phyloP scores from a whole-genome alignment of 352 stramenopile species.

The Globisporangium okanoganense region DNA sequence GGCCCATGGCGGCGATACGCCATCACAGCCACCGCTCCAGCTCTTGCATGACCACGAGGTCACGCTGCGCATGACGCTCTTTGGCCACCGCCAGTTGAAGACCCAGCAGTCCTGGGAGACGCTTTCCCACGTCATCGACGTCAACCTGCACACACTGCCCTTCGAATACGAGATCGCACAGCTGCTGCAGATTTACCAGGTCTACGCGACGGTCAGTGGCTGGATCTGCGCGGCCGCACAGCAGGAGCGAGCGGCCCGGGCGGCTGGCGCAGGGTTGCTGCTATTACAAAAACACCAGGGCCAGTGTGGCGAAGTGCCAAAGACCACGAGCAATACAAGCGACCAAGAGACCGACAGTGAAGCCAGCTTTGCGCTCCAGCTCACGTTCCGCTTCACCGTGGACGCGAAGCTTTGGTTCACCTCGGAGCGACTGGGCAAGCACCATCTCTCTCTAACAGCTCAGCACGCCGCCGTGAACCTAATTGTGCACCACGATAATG shows the following conservation, averaged over 20 bases:
- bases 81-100: conserved; percentile 40
- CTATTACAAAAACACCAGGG: conserved; percentile 8
- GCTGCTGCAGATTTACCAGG: conserved; percentile 28
- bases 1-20: too few species aligned
- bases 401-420: conserved; percentile 38
- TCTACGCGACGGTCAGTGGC: conserved; percentile 6
- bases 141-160: conserved; percentile 43
- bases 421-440: conserved; percentile 30
- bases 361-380: conserved; percentile 45
- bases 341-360: conserved; percentile 8
- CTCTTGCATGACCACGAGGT: conserved; percentile 45
- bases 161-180: conserved; percentile 40
- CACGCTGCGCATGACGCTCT: conserved; percentile 46
- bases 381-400: conserved; percentile 46
- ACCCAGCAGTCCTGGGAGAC: conserved; percentile 39
- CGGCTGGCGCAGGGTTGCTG: not conserved
- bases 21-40: conserved; percentile 11
- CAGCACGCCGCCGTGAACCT: conserved; percentile 44
- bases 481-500: conserved; percentile 39
- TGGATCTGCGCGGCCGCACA: conserved; percentile 9
- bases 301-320: not conserved
- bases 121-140: conserved; percentile 55
- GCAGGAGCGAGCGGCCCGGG: not conserved
- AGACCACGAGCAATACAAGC: not conserved
- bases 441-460: conserved; percentile 31